These are phyloP conservation scores for Musa acuminata DNA, from an alignment of 176 grass and related monocot genomes.

Conservation along the genomic window DNA sequence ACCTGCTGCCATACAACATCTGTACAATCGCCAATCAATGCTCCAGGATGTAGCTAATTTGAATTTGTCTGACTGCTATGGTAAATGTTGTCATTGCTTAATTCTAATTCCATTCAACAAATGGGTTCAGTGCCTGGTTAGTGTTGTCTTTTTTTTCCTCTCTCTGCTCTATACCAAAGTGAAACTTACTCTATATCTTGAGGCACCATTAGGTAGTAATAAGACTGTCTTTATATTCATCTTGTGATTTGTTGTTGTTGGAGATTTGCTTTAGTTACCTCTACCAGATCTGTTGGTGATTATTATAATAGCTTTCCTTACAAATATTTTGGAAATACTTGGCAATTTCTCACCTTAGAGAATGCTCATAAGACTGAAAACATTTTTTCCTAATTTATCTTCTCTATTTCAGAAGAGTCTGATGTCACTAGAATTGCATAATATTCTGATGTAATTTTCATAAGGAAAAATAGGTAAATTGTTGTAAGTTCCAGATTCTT, in stretches of 20 bases:
- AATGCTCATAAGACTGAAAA: background rate
- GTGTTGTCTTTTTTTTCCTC: background rate
- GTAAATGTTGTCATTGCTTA: slow-evolving; percentile 34
- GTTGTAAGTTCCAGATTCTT: no score
- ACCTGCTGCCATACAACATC: slow-evolving; percentile 67
- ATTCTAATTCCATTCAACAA: background rate
- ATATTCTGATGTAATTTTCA: background rate
- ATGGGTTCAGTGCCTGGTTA: background rate
- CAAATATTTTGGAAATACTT: background rate
- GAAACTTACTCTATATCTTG: no score
- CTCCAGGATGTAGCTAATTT: slow-evolving; percentile 78
- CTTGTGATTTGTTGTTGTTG: no score
- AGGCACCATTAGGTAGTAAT: no score
- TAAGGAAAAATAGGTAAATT: background rate
- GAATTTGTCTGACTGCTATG: slow-evolving; percentile 67
- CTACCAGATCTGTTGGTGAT: no score
- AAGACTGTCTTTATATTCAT: no score
- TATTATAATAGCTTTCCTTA: no score
- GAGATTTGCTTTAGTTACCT: no score
- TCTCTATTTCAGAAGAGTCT: background rate
- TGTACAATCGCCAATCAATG: slow-evolving; percentile 90
- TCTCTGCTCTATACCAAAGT: no score
- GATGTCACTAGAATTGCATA: background rate
- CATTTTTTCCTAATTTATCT: background rate
- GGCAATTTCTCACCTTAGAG: background rate